Base-by-base conservation (phyloP, 192 early-diverging fungal genomes). In the Entomortierella beljakovae region DNA sequence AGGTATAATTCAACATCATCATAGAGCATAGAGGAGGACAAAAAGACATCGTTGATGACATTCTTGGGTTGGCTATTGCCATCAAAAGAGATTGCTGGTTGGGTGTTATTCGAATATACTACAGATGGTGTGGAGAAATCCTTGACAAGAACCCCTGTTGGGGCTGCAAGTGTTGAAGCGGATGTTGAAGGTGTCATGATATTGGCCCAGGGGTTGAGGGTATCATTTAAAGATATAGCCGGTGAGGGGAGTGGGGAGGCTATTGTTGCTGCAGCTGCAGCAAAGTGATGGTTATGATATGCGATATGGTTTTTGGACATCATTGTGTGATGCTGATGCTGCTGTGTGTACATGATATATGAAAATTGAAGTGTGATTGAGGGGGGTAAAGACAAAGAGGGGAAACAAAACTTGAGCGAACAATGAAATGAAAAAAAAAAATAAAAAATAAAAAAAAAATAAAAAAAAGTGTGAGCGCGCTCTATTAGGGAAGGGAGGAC, bases 41-140 rank as follows among this genome's bases (percentile, higher is more conserved):
- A 61, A 50, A 79, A 70, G 57, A 79, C 75, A 52, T 79, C 75
- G 57, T 79, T 79, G 75, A 79, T 79, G 57, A 79, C 75, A 53
- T 70, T 70, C 67, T 79, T 79, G 53, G 75, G 61, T 25, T 79
- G 75, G 46, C 42, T 59, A 53, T 34, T 52, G 42, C 75, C 67
- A 23, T 79, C 75, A 48, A 70, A 64, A 57, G 67, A 63, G 49
- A 79, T 68, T 18, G 52, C 61, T 37, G 75, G 75, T 13, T 79
- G 75, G 5, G 68, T 59, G 43, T 32, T 70, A 38, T 70, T 70
- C 1, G 74, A 77, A 49, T 77, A 77, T 69, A 77, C 73, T 50
- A 77, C 73, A 64, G 73, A 46, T 48, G 73, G 73, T 23, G 73
- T 62, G 25, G 65, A 51, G 26, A 77, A 64, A 33, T 57, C 60